phyloP scores from a whole-genome alignment of 352 stramenopile species.

The Globisporangium barbulae region DNA sequence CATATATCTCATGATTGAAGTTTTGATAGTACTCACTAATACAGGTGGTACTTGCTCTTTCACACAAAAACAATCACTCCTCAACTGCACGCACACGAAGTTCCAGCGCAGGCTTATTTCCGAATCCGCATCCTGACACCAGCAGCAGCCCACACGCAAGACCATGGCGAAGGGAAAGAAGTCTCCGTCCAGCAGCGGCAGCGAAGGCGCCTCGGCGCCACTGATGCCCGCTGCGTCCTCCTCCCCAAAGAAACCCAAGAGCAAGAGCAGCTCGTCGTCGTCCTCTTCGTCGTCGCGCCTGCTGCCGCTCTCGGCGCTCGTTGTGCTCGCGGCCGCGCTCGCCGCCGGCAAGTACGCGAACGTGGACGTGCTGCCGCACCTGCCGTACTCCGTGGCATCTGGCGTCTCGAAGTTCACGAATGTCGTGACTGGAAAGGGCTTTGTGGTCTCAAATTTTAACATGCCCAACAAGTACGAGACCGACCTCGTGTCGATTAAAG shows the following conservation, averaged over 20 bases:
- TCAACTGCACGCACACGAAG: neutral
- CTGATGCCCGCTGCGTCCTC: neutral
- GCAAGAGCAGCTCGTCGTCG: neutral
- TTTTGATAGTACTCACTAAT: too few relatives aligned
- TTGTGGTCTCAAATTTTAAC: slow-evolving; percentile 15
- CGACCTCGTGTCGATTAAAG: slow-evolving; percentile 37
- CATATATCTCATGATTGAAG: too few relatives aligned
- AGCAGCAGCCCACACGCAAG: neutral
- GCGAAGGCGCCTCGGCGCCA: neutral
- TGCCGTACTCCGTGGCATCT: slow-evolving; percentile 15
- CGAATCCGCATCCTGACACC: slow-evolving; percentile 9
- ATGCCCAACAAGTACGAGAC: slow-evolving; percentile 65
- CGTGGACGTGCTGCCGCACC: slow-evolving; percentile 16
- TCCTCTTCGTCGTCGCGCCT: slow-evolving; percentile 5
- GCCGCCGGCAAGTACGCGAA: slow-evolving; percentile 12
- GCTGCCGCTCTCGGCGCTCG: slow-evolving; percentile 22
- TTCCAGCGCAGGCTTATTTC: slow-evolving; percentile 6
- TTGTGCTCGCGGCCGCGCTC: slow-evolving; percentile 14
- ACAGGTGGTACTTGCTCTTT: neutral
- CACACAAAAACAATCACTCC: slow-evolving; percentile 1
- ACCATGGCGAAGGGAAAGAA: slow-evolving; percentile 15
- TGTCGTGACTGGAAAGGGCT: slow-evolving; percentile 5
- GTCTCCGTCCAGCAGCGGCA: neutral
- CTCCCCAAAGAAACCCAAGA: slow-evolving; percentile 3
- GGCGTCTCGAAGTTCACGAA: slow-evolving; percentile 10